phyloP scores from a whole-genome alignment of 306 rosid species.

The Canavalia gladiata region DNA sequence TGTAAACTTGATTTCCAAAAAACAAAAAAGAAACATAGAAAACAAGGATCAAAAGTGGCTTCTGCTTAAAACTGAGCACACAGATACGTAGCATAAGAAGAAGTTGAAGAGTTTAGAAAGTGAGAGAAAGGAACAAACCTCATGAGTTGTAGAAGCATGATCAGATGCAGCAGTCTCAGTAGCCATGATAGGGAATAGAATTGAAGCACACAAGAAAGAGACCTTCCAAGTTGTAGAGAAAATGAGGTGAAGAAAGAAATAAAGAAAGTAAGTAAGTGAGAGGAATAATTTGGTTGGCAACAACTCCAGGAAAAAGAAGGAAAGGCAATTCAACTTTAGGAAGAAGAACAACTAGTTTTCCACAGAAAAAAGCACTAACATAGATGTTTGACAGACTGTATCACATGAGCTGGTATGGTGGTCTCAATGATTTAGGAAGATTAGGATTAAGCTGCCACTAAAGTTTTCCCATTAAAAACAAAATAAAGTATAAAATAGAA shows the following conservation, averaged over 20 bases:
- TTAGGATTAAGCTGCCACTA: constrained; percentile 56
- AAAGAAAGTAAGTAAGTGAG: constrained; percentile 44
- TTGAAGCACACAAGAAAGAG: constrained; percentile 8
- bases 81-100: not conserved
- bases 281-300: constrained; percentile 73
- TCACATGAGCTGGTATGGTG: constrained; percentile 72
- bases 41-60: not conserved
- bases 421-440: constrained; percentile 70
- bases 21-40: not conserved
- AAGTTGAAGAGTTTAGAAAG: constrained; percentile 36
- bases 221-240: constrained; percentile 40
- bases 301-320: constrained; percentile 57
- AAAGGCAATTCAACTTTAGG: constrained; percentile 51
- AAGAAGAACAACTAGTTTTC: constrained; percentile 47
- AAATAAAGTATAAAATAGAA: constrained; percentile 29
- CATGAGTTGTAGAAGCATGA: constrained; percentile 57
- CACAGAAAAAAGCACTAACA: constrained; percentile 53
- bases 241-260: constrained; percentile 39
- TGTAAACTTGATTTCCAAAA: constrained; percentile 18
- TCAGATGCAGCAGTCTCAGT: constrained; percentile 55
- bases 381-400: constrained; percentile 73
- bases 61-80: not conserved
- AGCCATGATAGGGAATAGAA: constrained; percentile 59
- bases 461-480: constrained; percentile 50
- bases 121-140: constrained; percentile 57